Evolutionary conservation across 805 yeast species (phyloP), one percentile per base, ranked within the genome.

Genomic region (Candida nonsorbophila): DNA sequence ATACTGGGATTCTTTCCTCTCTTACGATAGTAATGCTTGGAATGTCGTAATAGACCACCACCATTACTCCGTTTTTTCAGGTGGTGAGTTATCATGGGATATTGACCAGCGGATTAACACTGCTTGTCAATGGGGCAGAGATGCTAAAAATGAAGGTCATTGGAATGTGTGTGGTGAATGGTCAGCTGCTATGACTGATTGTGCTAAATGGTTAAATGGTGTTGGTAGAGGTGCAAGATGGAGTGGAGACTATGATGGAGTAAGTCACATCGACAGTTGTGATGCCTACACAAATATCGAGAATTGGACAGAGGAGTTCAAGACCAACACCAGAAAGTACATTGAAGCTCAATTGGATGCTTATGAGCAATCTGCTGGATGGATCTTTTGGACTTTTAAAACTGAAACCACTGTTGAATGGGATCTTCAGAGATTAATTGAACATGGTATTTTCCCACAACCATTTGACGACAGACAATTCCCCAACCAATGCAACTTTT

Each of bases 331-430:
- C 26, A 77, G 95, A 55, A 69, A 62, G 44, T 86, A 68, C 51
- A 67, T 87, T 28, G 96, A 88, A 62, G 95, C 95, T 27, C 96
- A 88, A 67, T 62, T 88, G 49, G 95, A 88, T 51, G 85, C 95
- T 2, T 61, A 55, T 32, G 84, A 79, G 45, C 71, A 70, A 44
- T 69, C 76, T 34, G 72, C 67, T 20, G 97, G 97, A 18, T 88
- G 96, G 96, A 73, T 85, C 34, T 81, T 84, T 67, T 88, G 97
- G 97, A 75, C 81, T 54, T 87, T 85, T 81, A 88, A 87, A 68
- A 83, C 95, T 16, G 96, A 88, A 59, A 58, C 58, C 42, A 66
- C 84, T 13, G 53, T 80, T 31, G 96, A 88, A 54, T 88, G 97
- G 97, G 95, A 84, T 58, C 70, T 84, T 62, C 65, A 68, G 45